Evolutionary conservation across 495 filamentous ascomycete genomes (phyloP), one percentile per base, ranked within the genome.

Genomic region (Aspergillus heteromorphus): DNA sequence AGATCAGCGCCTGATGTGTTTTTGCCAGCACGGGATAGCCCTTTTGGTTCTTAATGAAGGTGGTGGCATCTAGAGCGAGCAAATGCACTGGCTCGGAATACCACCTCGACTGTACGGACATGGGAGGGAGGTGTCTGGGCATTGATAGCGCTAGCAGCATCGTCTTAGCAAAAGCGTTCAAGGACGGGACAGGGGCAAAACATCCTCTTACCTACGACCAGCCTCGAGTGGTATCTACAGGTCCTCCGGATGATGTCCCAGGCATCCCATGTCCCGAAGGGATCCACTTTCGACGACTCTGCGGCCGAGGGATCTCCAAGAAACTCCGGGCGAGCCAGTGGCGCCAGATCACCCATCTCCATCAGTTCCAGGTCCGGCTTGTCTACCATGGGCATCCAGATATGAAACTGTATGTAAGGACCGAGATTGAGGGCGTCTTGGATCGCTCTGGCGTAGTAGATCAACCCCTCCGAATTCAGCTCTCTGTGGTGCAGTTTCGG

Each of bases 31-130:
- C 86, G 1, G 90, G 92, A 56, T 88, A 87, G 40, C 90, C 88
- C 54, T 85, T 84, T 40, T 81, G 79, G 66, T 97, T 97, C 34
- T 77, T 78, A 41, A 88, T 76, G 60, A 97, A 99, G 0, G 80
- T 78, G 0, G 77, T 77, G 6, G 76, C 73, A 19, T 82, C 74
- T 25, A 96, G 76, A 0, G 83, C 82, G 1, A 99, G 74, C 49
- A 95, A 78, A 50, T 91, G 88, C 2, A 97, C 75, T 18, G 93
- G 92, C 59, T 99, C 93, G 1, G 89, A 86, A 70, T 90, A 92
- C 93, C 93, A 99, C n/a, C 93, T 80, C 13, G 83, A 85, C 60
- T 93, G 89, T 7, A 96, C 76, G 19, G 79, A 72, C 34, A 81
- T 74, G 19, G 85, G 73, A 6, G 95, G 95, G 17, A 96, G 76